Base-by-base conservation (phyloP, 2,329 filamentous ascomycete genomes). In the Colletotrichum liriopes region DNA sequence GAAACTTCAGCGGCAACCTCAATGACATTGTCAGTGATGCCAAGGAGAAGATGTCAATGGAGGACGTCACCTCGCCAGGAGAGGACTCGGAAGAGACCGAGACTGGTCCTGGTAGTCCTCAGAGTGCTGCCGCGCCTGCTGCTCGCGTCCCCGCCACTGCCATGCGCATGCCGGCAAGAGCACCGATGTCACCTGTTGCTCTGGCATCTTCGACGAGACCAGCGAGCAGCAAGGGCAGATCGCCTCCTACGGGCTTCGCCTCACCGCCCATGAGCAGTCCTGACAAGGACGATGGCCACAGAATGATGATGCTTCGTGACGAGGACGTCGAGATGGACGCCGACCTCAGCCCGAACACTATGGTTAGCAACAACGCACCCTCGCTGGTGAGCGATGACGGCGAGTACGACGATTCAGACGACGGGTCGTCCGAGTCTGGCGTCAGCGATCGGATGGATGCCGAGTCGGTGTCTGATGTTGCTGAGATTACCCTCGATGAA, bases 371-470 rank as follows among this genome's bases (percentile, higher is more conserved):
- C 81, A 93, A 93, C 75, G 93, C 93, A 11, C 93, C 93, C 29
- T 94, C 92, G 76, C 86, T 95, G 60, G 93, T 95, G 78, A 94
- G 93, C 81, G 93, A 95, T 81, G 93, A 94, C 78, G 92, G 93
- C 76, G 93, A 94, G 79, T 94, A 93, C 77, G 93, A 93, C 75
- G 91, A 92, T 67, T 93, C 92, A 1, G 90, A 93, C 68, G 90
- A 90, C 71, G 88, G 86, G 56, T 92, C 90, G 5, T 87, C 87
- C 4, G 84, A 86, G 54, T 92, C 90, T 5, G 90, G 90, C 35
- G 84, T 84, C 65, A 89, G 86, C 67, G 88, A 90, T 60, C 85
- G 83, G 68, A 79, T 89, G 47, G 91, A 91, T 35, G 85, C 89
- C n/a, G 89, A 89, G 71, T 86, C 87, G 4, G 85, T 89, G 32